phyloP scores from a whole-genome alignment of 257 asterid species.

The Paulownia fortunei region DNA sequence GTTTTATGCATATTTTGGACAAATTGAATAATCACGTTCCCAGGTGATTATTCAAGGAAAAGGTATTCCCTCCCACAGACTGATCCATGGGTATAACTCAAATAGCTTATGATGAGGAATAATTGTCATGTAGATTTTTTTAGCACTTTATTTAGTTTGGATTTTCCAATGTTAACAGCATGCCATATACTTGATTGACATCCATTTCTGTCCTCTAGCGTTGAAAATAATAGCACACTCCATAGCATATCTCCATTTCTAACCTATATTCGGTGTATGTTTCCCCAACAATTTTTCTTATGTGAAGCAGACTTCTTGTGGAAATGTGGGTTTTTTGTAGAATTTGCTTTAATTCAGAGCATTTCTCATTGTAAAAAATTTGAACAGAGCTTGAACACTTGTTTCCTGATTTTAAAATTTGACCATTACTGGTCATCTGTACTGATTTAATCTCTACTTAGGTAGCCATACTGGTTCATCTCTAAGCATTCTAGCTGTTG shows the following conservation, averaged over 20 bases:
- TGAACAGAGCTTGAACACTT: background rate
- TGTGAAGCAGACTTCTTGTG: background rate
- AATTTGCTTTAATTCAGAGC: constrained; percentile 2
- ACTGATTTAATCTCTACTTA: background rate
- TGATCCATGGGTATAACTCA: too few species aligned
- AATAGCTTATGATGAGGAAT: too few species aligned
- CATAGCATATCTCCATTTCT: background rate
- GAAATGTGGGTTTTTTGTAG: background rate
- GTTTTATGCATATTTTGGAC: too few species aligned
- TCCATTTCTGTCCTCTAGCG: background rate
- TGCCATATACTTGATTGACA: background rate
- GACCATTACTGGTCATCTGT: background rate
- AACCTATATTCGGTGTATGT: background rate
- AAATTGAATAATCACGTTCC: too few species aligned
- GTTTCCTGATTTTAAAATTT: background rate
- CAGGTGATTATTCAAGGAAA: too few species aligned
- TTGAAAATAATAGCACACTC: background rate
- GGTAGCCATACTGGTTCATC: background rate
- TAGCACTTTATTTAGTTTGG: background rate
- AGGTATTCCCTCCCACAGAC: too few species aligned
- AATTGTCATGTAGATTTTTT: too few species aligned
- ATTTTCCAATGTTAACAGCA: background rate
- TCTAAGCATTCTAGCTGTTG: background rate
- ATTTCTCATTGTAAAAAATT: background rate
- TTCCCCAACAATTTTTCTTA: constrained; percentile 1